These are phyloP conservation scores for Dianthus caryophyllus DNA, from an alignment of 148 eudicot species.

Conservation along the genomic window DNA sequence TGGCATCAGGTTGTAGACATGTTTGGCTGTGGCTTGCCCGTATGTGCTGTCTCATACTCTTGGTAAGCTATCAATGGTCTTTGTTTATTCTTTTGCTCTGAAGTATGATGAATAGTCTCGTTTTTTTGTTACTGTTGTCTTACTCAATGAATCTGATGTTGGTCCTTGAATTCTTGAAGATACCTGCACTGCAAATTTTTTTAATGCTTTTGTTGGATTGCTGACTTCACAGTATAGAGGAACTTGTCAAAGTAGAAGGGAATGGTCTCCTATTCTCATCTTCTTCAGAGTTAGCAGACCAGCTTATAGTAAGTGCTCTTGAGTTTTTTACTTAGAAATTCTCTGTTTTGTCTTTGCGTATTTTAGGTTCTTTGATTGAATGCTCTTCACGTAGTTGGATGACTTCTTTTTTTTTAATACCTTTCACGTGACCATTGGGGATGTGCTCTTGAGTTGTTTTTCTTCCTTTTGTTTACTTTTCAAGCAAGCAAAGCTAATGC, in stretches of 20 bases:
- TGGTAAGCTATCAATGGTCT: conserved; percentile 46
- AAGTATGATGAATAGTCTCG: neutral
- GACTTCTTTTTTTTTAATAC: neutral
- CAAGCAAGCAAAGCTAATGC: neutral
- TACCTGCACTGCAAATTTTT: neutral
- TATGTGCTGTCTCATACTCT: conserved; percentile 94
- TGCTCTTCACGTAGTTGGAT: neutral
- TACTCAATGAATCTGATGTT: neutral
- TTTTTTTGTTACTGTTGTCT: neutral
- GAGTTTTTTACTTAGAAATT: neutral
- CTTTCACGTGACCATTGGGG: neutral
- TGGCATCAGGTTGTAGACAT: conserved; percentile 83
- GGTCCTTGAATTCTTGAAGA: neutral
- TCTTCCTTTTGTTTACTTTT: neutral
- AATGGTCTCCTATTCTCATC: conserved; percentile 97
- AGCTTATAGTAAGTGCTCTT: conserved; percentile 61
- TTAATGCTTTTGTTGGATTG: conserved; percentile 3
- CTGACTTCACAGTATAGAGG: conserved; percentile 60
- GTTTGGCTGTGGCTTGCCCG: conserved; percentile 99
- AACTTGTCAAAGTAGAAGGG: conserved; percentile 82
- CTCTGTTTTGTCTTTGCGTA: conserved; percentile 2
- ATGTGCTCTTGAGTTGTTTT: neutral
- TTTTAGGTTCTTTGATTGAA: neutral
- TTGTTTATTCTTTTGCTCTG: neutral
- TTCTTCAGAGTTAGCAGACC: conserved; percentile 86